A percentile compares a stretch with the other conserved stretches of the same genome.
Conservation (phyloP, 805 yeast species). For the Starmerella stigmatis region DNA sequence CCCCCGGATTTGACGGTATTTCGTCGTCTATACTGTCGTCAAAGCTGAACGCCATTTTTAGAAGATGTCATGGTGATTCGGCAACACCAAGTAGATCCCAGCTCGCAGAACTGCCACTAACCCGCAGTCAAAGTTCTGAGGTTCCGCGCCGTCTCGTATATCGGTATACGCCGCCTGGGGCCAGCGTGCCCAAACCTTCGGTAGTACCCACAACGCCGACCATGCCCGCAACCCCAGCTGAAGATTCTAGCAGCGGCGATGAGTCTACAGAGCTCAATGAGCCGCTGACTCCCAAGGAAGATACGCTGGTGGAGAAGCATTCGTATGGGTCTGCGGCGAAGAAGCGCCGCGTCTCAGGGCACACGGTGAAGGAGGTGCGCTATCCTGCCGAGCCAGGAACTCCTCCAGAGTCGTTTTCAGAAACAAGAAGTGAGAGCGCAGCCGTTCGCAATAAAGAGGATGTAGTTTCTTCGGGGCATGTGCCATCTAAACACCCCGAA, state of each 20-base stretch:
- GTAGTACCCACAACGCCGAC: neutral
- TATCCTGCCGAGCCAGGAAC: neutral
- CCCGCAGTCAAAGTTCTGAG: constrained; percentile 25
- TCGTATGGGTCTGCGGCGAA: neutral
- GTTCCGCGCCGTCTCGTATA: constrained; percentile 28
- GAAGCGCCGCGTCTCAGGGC: neutral
- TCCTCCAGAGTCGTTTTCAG: neutral
- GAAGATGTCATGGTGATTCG: constrained; percentile 26
- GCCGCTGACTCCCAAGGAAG: constrained; percentile 15
- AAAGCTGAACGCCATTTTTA: constrained; percentile 28
- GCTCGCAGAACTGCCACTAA: constrained; percentile 25
- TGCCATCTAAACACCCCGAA: neutral
- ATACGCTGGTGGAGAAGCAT: neutral
- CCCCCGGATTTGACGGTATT: constrained; percentile 21
- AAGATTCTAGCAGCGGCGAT: constrained; percentile 1
- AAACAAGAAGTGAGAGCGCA: neutral
- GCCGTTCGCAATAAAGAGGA: neutral
- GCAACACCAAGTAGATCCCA: constrained; percentile 17
- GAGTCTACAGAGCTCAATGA: constrained; percentile 1
- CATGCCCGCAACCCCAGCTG: neutral
- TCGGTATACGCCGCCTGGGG: constrained; percentile 22
- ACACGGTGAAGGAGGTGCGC: neutral
- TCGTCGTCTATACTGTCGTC: constrained; percentile 30
- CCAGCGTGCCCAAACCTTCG: too few species aligned
- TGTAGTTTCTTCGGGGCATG: neutral